These are phyloP conservation scores for Sclerotiophoma versabilis DNA, from an alignment of 2,329 filamentous ascomycete genomes.

Conservation along the genomic window DNA sequence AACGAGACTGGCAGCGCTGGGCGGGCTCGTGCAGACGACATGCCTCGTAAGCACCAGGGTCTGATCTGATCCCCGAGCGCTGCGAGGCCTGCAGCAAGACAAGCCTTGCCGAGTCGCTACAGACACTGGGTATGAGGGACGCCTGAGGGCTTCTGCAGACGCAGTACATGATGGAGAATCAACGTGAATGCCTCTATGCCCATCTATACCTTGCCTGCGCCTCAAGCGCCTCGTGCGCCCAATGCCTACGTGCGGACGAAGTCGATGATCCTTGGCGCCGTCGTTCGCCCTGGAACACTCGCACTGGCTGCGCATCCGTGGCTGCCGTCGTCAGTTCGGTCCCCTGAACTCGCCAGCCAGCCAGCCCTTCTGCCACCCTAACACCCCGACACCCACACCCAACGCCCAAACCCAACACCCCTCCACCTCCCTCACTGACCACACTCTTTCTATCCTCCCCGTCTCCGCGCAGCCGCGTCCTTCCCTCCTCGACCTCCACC, in stretches of 20 bases:
- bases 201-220: constrained; percentile 5
- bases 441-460: constrained; percentile 13
- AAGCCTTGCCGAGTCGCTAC: constrained; percentile 3
- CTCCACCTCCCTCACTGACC: constrained; percentile 16
- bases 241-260: constrained; percentile 8
- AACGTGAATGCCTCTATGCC: neutral
- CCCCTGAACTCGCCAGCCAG: constrained; percentile 5
- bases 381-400: too few relatives aligned
- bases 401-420: constrained; percentile 1
- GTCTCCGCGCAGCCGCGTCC: constrained; percentile 10
- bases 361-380: constrained; percentile 1
- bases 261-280: constrained; percentile 6
- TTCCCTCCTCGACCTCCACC: constrained; percentile 4
- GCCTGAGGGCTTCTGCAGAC: neutral
- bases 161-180: neutral
- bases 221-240: constrained; percentile 1
- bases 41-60: constrained; percentile 26
- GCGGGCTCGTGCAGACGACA: constrained; percentile 10
- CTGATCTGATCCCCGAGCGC: constrained; percentile 7
- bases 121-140: neutral
- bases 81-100: constrained; percentile 11
- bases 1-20: constrained; percentile 24
- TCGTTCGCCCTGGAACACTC: constrained; percentile 5
- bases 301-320: constrained; percentile 10
- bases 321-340: constrained; percentile 2